Evolutionary conservation across 495 filamentous ascomycete genomes (phyloP), one percentile per base, ranked within the genome.

Genomic region (Viridothelium virens): DNA sequence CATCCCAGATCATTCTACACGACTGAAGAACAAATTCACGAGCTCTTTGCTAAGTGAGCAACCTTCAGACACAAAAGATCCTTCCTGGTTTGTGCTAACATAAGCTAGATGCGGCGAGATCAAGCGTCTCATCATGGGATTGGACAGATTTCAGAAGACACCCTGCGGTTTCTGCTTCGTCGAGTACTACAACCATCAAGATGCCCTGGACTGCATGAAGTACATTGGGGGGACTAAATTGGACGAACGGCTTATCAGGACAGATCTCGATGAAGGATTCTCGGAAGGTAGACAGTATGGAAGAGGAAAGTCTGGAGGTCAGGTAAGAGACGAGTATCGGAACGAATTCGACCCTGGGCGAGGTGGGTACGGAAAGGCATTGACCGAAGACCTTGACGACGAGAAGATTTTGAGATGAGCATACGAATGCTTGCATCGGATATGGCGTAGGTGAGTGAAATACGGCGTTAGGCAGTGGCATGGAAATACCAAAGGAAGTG

Each of bases 151-250:
- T 80, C 89, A 88, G 78, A 98, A 98, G 79, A 98, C 94, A 16
- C 94, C 94, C 3, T 98, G 94, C 77, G 94, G 94, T 11, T 98
- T 98, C 79, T 98, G 94, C 79, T 98, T 98, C 73, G 94, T 98
- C 71, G 94, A 98, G 77, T 98, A 98, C 78, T 98, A 97, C 79
- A 97, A 86, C 14, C 92, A 97, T 72, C 88, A 93, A 70, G 94
- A 97, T 77, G 94, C 94, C 5, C 79, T 97, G 39, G 94, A 97
- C 72, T 96, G 92, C 75, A 87, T 98, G 88, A 97, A 97, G 77
- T 98, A 97, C 72, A 87, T 97, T 70, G 95, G 95, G 41, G 94
- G 94, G 44, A 98, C 94, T n/a, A 98, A 98, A 80, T 81, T 98
- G 39, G 94, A 98, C 76, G 94, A 98, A 79, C 86, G 94, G 67